Evolutionary conservation across 1,139 yeast genomes (phyloP).

Genomic region (Candida pseudoviswanathii): DNA sequence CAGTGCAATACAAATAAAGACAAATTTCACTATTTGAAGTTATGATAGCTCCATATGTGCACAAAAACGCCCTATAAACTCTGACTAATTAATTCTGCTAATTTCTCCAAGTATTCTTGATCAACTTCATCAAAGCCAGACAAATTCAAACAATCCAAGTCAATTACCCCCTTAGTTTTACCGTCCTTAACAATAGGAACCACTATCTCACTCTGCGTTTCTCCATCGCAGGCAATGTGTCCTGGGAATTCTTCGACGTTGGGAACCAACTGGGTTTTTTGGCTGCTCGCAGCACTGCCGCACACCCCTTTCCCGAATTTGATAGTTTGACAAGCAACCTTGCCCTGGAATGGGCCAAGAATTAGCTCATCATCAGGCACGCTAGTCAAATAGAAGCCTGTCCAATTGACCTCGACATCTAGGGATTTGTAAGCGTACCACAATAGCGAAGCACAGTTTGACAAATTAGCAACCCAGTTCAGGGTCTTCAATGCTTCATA

Average conservation of each 20-base stretch:
- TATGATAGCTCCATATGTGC: neutral
- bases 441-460: constrained; percentile 81
- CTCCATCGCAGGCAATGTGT: constrained; percentile 97
- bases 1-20: neutral
- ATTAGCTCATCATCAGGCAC: constrained; percentile 49
- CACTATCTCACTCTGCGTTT: constrained; percentile 88
- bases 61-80: neutral
- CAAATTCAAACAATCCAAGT: constrained; percentile 72
- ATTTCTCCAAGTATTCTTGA: constrained; percentile 54
- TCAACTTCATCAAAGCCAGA: constrained; percentile 72
- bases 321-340: constrained; percentile 91
- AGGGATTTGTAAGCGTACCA: constrained; percentile 86
- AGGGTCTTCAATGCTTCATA: constrained; percentile 69
- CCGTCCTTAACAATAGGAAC: constrained; percentile 68
- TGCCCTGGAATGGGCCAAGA: constrained; percentile 94
- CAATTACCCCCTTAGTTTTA: constrained; percentile 71
- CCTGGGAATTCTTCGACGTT: constrained; percentile 83
- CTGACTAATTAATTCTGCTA: constrained; percentile 53
- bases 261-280: constrained; percentile 68
- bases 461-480: constrained; percentile 87
- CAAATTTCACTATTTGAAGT: neutral
- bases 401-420: constrained; percentile 73
- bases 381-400: constrained; percentile 73
- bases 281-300: constrained; percentile 71
- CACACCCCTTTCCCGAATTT: constrained; percentile 85